phyloP scores from a whole-genome alignment of 768 basidiomycete species.

The Suillus cothurnatus region DNA sequence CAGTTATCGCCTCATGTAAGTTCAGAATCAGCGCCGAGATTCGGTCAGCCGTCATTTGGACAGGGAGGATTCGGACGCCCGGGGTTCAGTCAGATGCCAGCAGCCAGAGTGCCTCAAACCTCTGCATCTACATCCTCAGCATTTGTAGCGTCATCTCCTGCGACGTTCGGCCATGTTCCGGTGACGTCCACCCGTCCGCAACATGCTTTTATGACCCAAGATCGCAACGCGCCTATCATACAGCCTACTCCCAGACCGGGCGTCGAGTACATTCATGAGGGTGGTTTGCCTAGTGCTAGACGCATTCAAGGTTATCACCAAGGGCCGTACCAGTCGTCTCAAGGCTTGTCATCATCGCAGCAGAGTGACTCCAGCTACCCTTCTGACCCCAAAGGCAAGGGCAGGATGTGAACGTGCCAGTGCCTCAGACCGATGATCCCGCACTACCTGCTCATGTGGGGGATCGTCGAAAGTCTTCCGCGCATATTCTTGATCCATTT shows the following conservation, averaged over 20 bases:
- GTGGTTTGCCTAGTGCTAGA: slow-evolving; percentile 13
- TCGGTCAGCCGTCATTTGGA: slow-evolving; percentile 29
- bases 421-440: not conserved
- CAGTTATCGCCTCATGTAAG: slow-evolving; percentile 21
- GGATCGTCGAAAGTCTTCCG: not conserved
- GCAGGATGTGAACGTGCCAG: slow-evolving; percentile 6
- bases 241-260: slow-evolving; percentile 16
- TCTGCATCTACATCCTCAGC: slow-evolving; percentile 9
- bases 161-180: not conserved
- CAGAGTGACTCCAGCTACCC: slow-evolving; percentile 18
- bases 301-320: slow-evolving; percentile 12
- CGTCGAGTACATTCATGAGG: slow-evolving; percentile 17
- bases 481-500: not conserved
- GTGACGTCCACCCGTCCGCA: not conserved
- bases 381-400: slow-evolving; percentile 14
- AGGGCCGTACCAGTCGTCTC: slow-evolving; percentile 8
- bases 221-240: slow-evolving; percentile 4
- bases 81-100: slow-evolving; percentile 11
- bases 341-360: slow-evolving; percentile 24
- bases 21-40: slow-evolving; percentile 13
- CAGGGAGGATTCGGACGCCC: slow-evolving; percentile 17
- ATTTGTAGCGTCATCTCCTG: slow-evolving; percentile 14
- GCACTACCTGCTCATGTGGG: not conserved
- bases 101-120: slow-evolving; percentile 2
- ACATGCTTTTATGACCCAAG: slow-evolving; percentile 12